Evolutionary conservation across 2,329 filamentous ascomycete genomes (phyloP), one percentile per base, ranked within the genome.

Genomic region (Stemphylium lycopersici): DNA sequence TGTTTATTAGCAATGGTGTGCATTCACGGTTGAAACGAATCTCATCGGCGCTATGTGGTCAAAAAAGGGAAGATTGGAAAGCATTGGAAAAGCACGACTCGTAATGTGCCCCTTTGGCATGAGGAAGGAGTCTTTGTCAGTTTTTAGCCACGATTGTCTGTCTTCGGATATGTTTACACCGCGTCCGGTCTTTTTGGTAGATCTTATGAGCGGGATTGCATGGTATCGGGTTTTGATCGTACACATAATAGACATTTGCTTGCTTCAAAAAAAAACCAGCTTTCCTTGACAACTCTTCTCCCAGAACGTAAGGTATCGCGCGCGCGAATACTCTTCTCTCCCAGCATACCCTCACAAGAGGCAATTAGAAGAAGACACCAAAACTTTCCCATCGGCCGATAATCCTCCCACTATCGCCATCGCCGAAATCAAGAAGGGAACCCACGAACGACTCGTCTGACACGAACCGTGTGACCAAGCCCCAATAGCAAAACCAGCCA

Each of bases 51-150:
- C 40, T 43, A 20, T 42, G 40, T 22, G 51, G 39, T 44, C 33
- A 34, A 44, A 44, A 34, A 36, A 48, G 22, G 39, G 32, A 33
- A 34, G 7, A 38, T 43, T 6, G 45, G 51, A 24, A 31, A 50
- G 46, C 24, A 34, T 49, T 33, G 39, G 13, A 55, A 55, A 55
- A 55, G 52, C 41, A 55, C 46, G 47, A 51, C 52, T 51, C 40
- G 26, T 22, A 20, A 24, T 41, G 12, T 50, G 36, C 32, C 26
- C 8, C 12, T 13, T 13, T 40, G 45, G 33, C 51, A 43, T 48
- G 31, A 43, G 31, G 11, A 36, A 42, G 33, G 47, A 16, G 34
- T 50, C 24, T 41, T 41, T 16, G 34, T 38, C 29, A 6, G 26
- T 50, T 36, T 36, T 37, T 37, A 29, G 26, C 26, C 26, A 55